Percentiles rank a stretch among this genome's conserved stretches.
phyloP scores from a whole-genome alignment of 2,329 filamentous ascomycete species.

The Talaromyces atroroseus region DNA sequence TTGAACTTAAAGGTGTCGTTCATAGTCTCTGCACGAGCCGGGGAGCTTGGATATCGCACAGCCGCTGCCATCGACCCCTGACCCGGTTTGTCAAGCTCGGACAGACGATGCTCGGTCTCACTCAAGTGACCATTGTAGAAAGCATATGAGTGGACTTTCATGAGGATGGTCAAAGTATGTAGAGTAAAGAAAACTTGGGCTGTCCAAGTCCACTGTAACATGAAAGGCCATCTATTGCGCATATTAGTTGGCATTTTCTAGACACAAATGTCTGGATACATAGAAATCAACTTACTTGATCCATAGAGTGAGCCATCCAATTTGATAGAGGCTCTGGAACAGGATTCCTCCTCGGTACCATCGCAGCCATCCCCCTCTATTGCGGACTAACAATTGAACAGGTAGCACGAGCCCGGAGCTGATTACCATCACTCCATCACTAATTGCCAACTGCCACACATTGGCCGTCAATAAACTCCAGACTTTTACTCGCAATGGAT shows the following conservation, averaged over 20 bases:
- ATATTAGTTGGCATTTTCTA: neutral
- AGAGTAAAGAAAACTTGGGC: constrained; percentile 91
- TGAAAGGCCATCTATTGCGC: constrained; percentile 62
- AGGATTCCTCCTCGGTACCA: constrained; percentile 76
- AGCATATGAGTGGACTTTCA: constrained; percentile 99
- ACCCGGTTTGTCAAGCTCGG: constrained; percentile 65
- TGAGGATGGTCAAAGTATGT: constrained; percentile 83
- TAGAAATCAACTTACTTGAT: constrained; percentile 48
- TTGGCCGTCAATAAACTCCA: constrained; percentile 86
- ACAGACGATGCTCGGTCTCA: constrained; percentile 75
- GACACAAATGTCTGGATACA: neutral
- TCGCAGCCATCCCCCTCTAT: constrained; percentile 51
- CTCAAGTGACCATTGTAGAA: constrained; percentile 97
- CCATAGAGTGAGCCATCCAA: constrained; percentile 75
- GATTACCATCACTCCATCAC: constrained; percentile 78
- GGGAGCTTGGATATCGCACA: constrained; percentile 66
- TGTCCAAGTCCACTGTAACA: constrained; percentile 91
- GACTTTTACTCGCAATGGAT: constrained; percentile 76
- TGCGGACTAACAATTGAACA: constrained; percentile 63
- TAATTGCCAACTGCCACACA: constrained; percentile 76
- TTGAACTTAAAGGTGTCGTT: constrained; percentile 29
- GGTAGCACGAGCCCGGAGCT: constrained; percentile 68
- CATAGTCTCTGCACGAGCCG: constrained; percentile 25
- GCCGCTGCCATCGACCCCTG: constrained; percentile 59
- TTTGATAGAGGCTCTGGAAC: constrained; percentile 77